Evolutionary conservation across 495 filamentous ascomycete species (phyloP).

Genomic region (Ascobolus immersus): DNA sequence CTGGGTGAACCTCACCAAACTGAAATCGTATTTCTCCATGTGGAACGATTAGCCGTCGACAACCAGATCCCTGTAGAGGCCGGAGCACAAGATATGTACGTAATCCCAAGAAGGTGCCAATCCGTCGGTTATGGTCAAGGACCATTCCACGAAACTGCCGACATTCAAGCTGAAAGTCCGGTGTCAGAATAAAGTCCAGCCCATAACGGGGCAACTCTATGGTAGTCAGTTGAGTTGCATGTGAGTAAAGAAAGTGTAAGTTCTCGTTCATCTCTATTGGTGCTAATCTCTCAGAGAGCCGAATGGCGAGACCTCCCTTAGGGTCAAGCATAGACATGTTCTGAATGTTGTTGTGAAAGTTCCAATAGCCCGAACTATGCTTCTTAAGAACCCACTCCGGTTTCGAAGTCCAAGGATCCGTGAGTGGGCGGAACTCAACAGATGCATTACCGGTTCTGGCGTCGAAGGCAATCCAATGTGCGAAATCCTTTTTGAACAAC

Average conservation of each 20-base stretch:
- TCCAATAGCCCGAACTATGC: conserved; percentile 11
- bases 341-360: conserved; percentile 9
- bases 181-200: conserved; percentile 22
- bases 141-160: conserved; percentile 28
- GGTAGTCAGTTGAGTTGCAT: conserved; percentile 9
- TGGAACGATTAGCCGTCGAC: conserved; percentile 26
- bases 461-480: conserved; percentile 31
- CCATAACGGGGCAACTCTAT: conserved; percentile 24
- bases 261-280: conserved; percentile 16
- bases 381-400: conserved; percentile 3
- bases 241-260: conserved; percentile 21
- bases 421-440: conserved; percentile 24
- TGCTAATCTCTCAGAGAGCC: conserved; percentile 14
- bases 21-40: conserved; percentile 18
- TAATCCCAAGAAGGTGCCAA: conserved; percentile 29
- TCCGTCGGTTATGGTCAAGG: conserved; percentile 24
- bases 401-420: conserved; percentile 19
- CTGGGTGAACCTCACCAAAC: conserved; percentile 7
- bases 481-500: conserved; percentile 20
- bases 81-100: conserved; percentile 26
- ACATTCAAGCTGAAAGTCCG: conserved; percentile 17
- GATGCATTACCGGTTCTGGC: conserved; percentile 2
- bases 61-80: conserved; percentile 2
- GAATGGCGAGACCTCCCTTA: conserved; percentile 13
- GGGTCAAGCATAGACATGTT: conserved; percentile 13